Percentiles rank a stretch among this genome's conserved stretches.
Evolutionary conservation across 2,329 filamentous ascomycete species (phyloP).

Genomic region (Aspergillus sp.): DNA sequence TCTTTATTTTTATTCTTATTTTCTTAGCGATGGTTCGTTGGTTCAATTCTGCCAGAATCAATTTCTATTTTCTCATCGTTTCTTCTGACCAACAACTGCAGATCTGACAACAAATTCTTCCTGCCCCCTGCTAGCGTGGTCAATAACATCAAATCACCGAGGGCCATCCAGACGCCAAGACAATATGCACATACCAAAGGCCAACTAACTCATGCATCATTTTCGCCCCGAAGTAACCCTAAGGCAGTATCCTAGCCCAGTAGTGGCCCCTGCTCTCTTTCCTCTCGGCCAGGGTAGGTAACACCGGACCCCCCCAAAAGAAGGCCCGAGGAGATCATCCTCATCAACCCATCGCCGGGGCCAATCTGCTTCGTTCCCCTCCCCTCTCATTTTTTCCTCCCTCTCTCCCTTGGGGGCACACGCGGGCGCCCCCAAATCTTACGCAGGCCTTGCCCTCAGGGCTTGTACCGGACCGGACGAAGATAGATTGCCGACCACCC

Average conservation of each 20-base stretch:
- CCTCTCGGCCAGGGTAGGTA: background rate
- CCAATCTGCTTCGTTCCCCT: background rate
- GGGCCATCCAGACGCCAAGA: conserved; percentile 1
- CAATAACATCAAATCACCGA: conserved; percentile 1
- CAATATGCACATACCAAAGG: conserved; percentile 2
- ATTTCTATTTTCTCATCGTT: background rate
- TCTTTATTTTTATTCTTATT: background rate
- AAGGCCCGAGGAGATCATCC: background rate
- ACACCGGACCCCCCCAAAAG: background rate
- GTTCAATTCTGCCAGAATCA: background rate
- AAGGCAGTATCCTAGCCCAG: background rate
- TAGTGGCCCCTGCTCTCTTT: background rate
- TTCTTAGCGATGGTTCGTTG: background rate
- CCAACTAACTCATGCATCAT: conserved; percentile 3
- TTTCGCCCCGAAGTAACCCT: conserved; percentile 2
- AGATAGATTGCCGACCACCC: background rate
- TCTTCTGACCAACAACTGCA: conserved; percentile 3
- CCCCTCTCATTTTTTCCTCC: background rate
- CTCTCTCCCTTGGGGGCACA: background rate
- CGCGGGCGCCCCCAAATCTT: conserved; percentile 5
- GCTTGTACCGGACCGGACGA: background rate
- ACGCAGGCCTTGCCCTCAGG: background rate
- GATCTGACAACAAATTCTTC: conserved; percentile 8
- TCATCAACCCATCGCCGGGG: background rate
- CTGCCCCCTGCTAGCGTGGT: conserved; percentile 7